Conservation (phyloP, 2,329 filamentous ascomycete genomes). For the Pestalotiopsis sp. region DNA sequence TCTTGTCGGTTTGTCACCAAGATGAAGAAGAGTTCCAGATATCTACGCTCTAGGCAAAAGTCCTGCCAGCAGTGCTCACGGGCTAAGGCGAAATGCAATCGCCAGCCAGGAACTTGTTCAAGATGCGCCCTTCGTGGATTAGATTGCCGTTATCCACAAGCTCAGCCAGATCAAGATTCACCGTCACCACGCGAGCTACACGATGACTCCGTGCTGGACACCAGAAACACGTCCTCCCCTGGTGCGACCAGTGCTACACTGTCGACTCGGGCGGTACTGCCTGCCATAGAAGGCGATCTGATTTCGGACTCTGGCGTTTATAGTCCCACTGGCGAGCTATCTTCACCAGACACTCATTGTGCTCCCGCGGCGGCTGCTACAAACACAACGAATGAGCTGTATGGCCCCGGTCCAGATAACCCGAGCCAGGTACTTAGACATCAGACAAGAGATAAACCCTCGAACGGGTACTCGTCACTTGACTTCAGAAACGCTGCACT, state of each 20-base stretch:
- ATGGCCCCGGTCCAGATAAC: background rate
- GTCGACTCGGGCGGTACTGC: too few species aligned
- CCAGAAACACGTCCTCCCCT: background rate
- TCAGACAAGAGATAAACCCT: background rate
- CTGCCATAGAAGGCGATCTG: too few species aligned
- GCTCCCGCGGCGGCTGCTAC: background rate
- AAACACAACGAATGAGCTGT: too few species aligned
- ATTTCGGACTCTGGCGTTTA: too few species aligned
- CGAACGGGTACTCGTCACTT: conserved; percentile 13
- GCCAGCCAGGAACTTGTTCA: conserved; percentile 30
- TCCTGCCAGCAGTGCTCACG: conserved; percentile 37
- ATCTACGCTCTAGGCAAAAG: conserved; percentile 40
- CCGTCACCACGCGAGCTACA: background rate
- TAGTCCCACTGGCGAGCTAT: too few species aligned
- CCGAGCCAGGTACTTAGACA: background rate
- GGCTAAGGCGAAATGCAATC: conserved; percentile 43
- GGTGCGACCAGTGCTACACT: background rate
- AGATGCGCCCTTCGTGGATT: conserved; percentile 33
- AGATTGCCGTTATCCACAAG: conserved; percentile 30
- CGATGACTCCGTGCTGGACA: background rate
- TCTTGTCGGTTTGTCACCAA: background rate
- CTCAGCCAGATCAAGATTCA: background rate
- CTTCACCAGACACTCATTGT: background rate
- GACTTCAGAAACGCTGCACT: conserved; percentile 39
- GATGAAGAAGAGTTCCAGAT: conserved; percentile 29